Evolutionary conservation across 148 eudicot genomes (phyloP).

Genomic region (Rhododendron williamsianum): DNA sequence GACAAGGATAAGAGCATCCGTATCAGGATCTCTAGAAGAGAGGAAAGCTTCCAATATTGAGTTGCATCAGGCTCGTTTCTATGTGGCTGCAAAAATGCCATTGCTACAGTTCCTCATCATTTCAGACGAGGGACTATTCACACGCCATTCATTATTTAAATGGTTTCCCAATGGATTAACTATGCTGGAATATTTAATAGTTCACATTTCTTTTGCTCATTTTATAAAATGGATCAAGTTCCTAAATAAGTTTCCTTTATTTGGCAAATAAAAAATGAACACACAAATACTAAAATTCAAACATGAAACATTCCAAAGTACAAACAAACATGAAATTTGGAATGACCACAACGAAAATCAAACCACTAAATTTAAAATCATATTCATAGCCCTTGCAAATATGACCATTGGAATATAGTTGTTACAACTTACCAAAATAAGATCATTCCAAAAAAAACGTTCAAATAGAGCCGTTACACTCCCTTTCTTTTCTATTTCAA

Average conservation of each 20-base stretch:
- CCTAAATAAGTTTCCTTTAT: neutral
- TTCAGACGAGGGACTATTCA: too few relatives aligned
- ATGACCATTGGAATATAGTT: too few relatives aligned
- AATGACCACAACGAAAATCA: neutral
- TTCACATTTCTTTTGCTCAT: neutral
- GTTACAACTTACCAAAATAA: too few relatives aligned
- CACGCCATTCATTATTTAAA: too few relatives aligned
- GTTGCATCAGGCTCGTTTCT: neutral
- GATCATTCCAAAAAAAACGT: too few relatives aligned
- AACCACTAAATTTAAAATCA: too few relatives aligned
- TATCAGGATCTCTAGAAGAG: neutral
- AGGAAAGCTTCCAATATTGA: neutral
- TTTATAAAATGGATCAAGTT: neutral
- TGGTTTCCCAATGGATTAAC: neutral
- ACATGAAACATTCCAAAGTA: neutral
- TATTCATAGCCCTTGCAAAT: too few relatives aligned
- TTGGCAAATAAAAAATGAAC: neutral
- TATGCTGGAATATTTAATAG: neutral
- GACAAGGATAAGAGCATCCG: neutral
- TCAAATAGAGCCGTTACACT: neutral
- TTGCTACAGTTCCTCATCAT: neutral
- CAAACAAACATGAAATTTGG: neutral
- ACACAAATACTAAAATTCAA: neutral
- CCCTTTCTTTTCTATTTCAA: neutral
- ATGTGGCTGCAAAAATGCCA: neutral